These are phyloP conservation scores for Penicillium desertorum DNA, from an alignment of 495 filamentous ascomycete species.

Conservation along the genomic window DNA sequence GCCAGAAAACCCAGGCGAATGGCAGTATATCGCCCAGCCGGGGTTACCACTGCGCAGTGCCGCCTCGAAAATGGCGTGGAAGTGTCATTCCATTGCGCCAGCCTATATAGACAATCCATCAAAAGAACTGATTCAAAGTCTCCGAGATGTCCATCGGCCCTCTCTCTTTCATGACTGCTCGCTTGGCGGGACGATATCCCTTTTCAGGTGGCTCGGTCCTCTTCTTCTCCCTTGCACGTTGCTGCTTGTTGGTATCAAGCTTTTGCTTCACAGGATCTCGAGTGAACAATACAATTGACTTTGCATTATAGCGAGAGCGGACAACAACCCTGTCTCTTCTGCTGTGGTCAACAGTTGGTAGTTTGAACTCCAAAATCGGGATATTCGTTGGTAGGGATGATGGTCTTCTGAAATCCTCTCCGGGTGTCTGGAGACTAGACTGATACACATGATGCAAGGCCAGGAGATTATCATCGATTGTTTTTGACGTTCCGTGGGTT, in stretches of 20 bases:
- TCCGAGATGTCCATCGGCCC: slow-evolving; percentile 19
- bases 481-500: not conserved
- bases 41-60: not conserved
- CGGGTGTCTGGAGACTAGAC: not conserved
- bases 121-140: slow-evolving; percentile 29
- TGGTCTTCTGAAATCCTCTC: not conserved
- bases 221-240: slow-evolving; percentile 16
- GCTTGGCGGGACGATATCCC: slow-evolving; percentile 5
- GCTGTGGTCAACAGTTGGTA: slow-evolving; percentile 3
- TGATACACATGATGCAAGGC: slow-evolving; percentile 9
- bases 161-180: slow-evolving; percentile 30
- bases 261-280: slow-evolving; percentile 9
- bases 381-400: not conserved
- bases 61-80: not conserved
- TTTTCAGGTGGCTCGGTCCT: not conserved
- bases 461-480: not conserved
- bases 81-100: not conserved
- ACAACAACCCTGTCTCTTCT: slow-evolving; percentile 5
- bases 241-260: not conserved
- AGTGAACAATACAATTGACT: slow-evolving; percentile 9
- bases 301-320: slow-evolving; percentile 10
- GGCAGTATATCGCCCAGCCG: too few species aligned
- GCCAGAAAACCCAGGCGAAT: too few species aligned
- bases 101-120: not conserved
- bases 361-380: slow-evolving; percentile 9